A percentile compares a stretch with the other conserved stretches of the same genome.
These are phyloP conservation scores for Fraxinus cuspidata DNA, from an alignment of 257 asterid genomes.

Conservation along the genomic window DNA sequence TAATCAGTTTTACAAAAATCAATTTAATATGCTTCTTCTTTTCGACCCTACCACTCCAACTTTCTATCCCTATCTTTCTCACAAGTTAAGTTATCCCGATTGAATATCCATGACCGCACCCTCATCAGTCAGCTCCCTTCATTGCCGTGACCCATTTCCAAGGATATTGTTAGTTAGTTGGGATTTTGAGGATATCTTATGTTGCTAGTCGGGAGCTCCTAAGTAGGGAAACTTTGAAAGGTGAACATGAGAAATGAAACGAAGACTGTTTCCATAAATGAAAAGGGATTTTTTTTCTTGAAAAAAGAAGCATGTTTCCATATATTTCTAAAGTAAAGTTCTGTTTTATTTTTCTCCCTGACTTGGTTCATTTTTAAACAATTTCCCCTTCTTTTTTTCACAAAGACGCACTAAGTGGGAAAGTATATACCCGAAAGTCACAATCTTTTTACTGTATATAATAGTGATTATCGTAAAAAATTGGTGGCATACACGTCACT, in stretches of 20 bases:
- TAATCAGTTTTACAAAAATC: too few relatives aligned
- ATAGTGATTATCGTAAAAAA: constrained; percentile 10
- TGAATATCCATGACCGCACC: too few relatives aligned
- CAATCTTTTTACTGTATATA: not conserved
- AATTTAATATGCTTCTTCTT: not conserved
- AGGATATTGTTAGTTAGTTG: not conserved
- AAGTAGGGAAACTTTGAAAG: not conserved
- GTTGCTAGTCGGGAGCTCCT: not conserved
- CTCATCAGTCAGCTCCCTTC: too few relatives aligned
- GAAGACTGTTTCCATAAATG: too few relatives aligned
- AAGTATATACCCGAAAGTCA: not conserved
- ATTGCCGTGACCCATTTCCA: not conserved
- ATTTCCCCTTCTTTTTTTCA: not conserved
- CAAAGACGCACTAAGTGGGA: not conserved
- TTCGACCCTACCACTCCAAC: too few relatives aligned
- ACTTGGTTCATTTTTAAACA: not conserved
- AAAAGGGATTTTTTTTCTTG: too few relatives aligned
- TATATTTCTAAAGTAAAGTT: not conserved
- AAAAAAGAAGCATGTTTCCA: not conserved
- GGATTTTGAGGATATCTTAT: too few relatives aligned
- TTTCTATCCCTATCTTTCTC: too few relatives aligned
- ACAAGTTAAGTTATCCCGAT: too few relatives aligned
- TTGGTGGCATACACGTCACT: constrained; percentile 41
- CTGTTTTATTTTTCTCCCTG: not conserved
- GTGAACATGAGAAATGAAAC: not conserved